Percentiles rank a stretch among this genome's conserved stretches.
These are phyloP conservation scores for Aspergillus tamarii DNA, from an alignment of 2,329 filamentous ascomycete genomes.

Conservation along the genomic window DNA sequence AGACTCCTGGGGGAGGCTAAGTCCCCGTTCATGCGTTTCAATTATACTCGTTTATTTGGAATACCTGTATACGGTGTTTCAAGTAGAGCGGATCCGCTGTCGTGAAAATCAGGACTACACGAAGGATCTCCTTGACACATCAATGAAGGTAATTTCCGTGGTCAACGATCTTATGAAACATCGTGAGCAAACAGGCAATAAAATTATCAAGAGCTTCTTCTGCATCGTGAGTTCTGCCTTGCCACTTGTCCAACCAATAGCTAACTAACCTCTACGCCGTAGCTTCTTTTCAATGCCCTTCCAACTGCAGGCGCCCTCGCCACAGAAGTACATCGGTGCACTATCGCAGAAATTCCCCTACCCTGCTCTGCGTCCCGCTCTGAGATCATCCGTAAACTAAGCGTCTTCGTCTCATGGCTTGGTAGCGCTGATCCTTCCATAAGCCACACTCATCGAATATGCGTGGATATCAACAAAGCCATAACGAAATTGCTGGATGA, in stretches of 20 bases:
- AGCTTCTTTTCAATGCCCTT: slow-evolving; percentile 25
- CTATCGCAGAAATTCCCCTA: slow-evolving; percentile 21
- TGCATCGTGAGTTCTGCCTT: slow-evolving; percentile 22
- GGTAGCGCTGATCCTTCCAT: slow-evolving; percentile 14
- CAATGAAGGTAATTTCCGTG: slow-evolving; percentile 24
- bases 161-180: slow-evolving; percentile 25
- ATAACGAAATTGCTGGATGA: slow-evolving; percentile 26
- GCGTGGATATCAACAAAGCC: slow-evolving; percentile 24
- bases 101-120: slow-evolving; percentile 21
- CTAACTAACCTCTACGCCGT: not conserved
- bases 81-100: slow-evolving; percentile 27
- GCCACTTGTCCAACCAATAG: not conserved
- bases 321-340: slow-evolving; percentile 26
- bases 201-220: slow-evolving; percentile 14
- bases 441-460: slow-evolving; percentile 13
- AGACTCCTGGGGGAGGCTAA: slow-evolving; percentile 17
- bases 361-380: slow-evolving; percentile 24
- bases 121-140: slow-evolving; percentile 24
- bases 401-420: slow-evolving; percentile 26
- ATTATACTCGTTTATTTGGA: slow-evolving; percentile 24
- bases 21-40: slow-evolving; percentile 7
- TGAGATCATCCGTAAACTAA: slow-evolving; percentile 29
- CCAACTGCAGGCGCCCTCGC: slow-evolving; percentile 25
- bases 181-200: slow-evolving; percentile 12
- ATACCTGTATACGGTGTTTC: slow-evolving; percentile 25